Evolutionary conservation across 1,284 basidiomycete genomes (phyloP).

Genomic region (Entoloma clypeatum): DNA sequence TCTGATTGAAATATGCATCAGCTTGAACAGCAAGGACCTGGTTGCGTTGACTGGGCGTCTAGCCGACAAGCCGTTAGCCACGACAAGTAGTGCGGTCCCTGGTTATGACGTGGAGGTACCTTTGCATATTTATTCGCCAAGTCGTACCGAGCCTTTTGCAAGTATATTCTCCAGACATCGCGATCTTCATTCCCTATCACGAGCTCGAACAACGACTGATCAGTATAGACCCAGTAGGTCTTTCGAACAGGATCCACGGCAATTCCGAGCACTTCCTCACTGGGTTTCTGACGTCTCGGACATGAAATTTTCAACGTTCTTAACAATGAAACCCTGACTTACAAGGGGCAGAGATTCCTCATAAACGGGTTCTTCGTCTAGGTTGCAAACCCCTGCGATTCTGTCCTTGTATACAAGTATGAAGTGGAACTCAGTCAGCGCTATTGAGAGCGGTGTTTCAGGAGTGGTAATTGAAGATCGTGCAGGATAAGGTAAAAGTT

Average conservation of each 20-base stretch:
- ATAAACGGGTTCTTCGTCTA: slow-evolving; percentile 83
- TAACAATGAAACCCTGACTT: slow-evolving; percentile 23
- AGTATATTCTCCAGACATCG: slow-evolving; percentile 92
- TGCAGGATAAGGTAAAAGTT: slow-evolving; percentile 65
- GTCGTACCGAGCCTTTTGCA: slow-evolving; percentile 77
- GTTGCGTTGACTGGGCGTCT: slow-evolving; percentile 86
- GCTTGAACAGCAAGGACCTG: slow-evolving; percentile 84
- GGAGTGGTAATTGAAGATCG: slow-evolving; percentile 27
- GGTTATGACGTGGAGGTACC: slow-evolving; percentile 36
- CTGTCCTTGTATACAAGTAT: slow-evolving; percentile 82
- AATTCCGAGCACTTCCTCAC: slow-evolving; percentile 70
- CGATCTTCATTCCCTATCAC: slow-evolving; percentile 86
- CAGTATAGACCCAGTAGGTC: slow-evolving; percentile 95
- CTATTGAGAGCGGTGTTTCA: slow-evolving; percentile 67
- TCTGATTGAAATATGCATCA: slow-evolving; percentile 77
- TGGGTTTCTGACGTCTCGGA: slow-evolving; percentile 51
- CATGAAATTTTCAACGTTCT: slow-evolving; percentile 3
- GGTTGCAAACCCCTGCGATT: slow-evolving; percentile 73
- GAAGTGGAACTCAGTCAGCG: slow-evolving; percentile 91
- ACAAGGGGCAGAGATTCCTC: slow-evolving; percentile 84
- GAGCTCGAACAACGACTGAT: slow-evolving; percentile 87
- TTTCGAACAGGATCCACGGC: slow-evolving; percentile 80
- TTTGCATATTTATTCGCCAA: slow-evolving; percentile 80
- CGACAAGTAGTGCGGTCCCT: too few species aligned
- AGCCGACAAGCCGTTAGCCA: slow-evolving; percentile 9